Evolutionary conservation across 2,329 filamentous ascomycete genomes (phyloP), one percentile per base, ranked within the genome.

Genomic region (Talaromyces marneffei): DNA sequence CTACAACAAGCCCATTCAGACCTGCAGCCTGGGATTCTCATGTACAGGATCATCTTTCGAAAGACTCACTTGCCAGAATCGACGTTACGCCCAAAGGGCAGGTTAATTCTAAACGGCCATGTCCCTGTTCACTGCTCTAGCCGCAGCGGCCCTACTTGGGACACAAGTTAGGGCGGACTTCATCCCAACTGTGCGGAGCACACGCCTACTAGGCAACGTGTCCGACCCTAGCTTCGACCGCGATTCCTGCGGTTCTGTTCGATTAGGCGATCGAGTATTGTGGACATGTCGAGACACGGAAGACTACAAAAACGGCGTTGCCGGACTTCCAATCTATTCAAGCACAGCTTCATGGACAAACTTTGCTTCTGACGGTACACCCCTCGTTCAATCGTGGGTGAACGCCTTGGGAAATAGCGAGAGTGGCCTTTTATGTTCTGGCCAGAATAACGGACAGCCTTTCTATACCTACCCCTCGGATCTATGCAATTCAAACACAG

Each of bases 201-300:
- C 61, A 35, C 61, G 63, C 2, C 59, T 64, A 3, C 27, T 66
- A 16, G 63, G 63, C 2, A 57, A 63, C 46, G 33, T 66, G 16
- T 59, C 61, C n/a, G 63, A 66, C 18, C 56, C 61, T 7, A 55
- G 55, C 0, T 58, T 66, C 9, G 48, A 65, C 42, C 64, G 64
- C 8, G 64, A 65, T 37, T 65, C 64, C 3, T 65, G 62, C 35
- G 57, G 52, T 16, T 64, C 64, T 23, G 55, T 54, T 16, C 39
- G 54, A 48, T 65, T 64, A n/a, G 62, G 60, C 12, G 42, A 57
- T 37, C 60, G 62, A 1, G 57, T 46, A 9, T 29, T 64, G 2
- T 65, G 64, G 64, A 59, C 59, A 31, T 65, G 64, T 39, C 55
- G 64, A 42, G 64, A 65, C 53, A 58, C 62, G 8, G 54, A 65